Evolutionary conservation across 2,329 filamentous ascomycete genomes (phyloP), one percentile per base, ranked within the genome.

Genomic region (Neofusicoccum sp.): DNA sequence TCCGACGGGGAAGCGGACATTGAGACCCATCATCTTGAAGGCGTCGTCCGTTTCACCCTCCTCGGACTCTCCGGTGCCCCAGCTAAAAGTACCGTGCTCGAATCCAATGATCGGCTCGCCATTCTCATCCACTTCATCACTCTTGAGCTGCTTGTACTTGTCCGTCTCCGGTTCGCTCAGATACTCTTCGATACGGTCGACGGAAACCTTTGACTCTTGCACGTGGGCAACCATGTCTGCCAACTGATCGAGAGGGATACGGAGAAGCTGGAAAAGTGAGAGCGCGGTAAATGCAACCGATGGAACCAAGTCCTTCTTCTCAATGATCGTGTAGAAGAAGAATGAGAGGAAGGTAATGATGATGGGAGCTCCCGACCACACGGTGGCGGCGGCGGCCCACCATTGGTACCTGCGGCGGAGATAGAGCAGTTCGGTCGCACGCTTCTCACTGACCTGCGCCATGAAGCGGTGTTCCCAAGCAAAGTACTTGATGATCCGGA

Each of bases 141-240:
- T 79, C 11, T 87, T 85, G 1, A 99, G 82, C 71, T 98, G 95
- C 38, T 85, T 81, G 71, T 97, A 98, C 74, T 99, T 99, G 62
- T 96, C 91, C 0, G 95, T 99, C 78, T 99, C 95, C 6, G 95
- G 92, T 72, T 99, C 95, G 61, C 84, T 87, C 43, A 99, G 76
- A 69, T 97, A 99, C 68, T 96, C 90, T 71, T 99, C 93, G 6
- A 99, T 91, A 80, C 95, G 93, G 70, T 97, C 93, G 56, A 99
- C 87, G 0, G 95, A 99, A 20, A 99, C 93, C 78, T 96, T 96
- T 26, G 93, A 91, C 76, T 99, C 95, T 77, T 97, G 92, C 3
- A 99, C 93, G 76, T 98, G 95, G 9, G 95, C 95, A 70, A 98
- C 89, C 95, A 99, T 99, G 75, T 99, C 95, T 54, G 95, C 95